A percentile compares a stretch with the other conserved stretches of the same genome.
phyloP scores from a whole-genome alignment of 2,329 filamentous ascomycete genomes.

The Phoma sp. region DNA sequence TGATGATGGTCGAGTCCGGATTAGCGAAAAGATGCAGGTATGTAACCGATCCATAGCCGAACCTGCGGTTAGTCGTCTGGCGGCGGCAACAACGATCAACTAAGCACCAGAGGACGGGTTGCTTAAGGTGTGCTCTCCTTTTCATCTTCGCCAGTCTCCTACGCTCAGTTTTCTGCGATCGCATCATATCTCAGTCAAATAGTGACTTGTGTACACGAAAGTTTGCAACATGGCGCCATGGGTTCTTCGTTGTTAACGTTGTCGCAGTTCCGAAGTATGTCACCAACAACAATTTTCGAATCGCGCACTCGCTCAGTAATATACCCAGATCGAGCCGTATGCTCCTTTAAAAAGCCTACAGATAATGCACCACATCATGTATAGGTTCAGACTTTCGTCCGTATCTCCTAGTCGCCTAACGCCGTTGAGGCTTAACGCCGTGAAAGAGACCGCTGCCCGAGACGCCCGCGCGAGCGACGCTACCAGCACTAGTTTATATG shows the following conservation, averaged over 20 bases:
- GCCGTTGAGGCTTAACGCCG: background rate
- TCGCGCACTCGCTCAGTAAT: background rate
- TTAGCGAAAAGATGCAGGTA: constrained; percentile 13
- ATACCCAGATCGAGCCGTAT: background rate
- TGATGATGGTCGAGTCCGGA: background rate
- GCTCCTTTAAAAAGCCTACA: background rate
- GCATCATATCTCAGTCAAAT: no score
- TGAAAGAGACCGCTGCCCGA: background rate
- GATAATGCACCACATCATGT: background rate
- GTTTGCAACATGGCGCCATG: background rate
- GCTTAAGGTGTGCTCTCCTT: no score
- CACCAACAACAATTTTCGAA: background rate
- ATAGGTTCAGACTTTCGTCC: no score
- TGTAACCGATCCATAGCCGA: constrained; percentile 15
- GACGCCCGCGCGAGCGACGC: background rate
- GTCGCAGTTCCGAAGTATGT: background rate
- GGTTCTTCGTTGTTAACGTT: background rate
- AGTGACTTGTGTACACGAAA: background rate
- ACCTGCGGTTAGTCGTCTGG: background rate
- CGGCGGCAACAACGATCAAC: background rate
- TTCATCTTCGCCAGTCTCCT: no score
- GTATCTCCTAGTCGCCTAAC: background rate
- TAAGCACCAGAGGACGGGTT: background rate
- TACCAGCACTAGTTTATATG: background rate
- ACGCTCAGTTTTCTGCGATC: no score